phyloP scores from a whole-genome alignment of 1,284 basidiomycete genomes.

The Wolfiporia cocos region DNA sequence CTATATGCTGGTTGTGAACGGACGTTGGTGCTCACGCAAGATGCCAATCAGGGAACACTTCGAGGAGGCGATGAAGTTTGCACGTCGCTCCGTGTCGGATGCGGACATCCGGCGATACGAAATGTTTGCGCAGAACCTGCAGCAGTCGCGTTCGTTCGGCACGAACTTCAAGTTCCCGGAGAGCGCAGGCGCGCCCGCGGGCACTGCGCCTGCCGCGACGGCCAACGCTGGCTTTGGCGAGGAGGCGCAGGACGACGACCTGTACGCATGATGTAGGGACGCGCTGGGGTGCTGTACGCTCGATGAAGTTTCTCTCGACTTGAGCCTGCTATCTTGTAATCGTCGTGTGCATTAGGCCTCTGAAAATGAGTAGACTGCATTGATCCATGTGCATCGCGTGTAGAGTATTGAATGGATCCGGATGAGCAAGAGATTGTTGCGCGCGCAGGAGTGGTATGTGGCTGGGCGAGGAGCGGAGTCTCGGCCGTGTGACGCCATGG shows the following conservation, averaged over 20 bases:
- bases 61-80: slow-evolving; percentile 96
- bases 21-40: too few relatives aligned
- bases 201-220: slow-evolving; percentile 36
- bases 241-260: slow-evolving; percentile 80
- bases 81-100: slow-evolving; percentile 88
- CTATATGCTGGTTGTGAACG: slow-evolving; percentile 1
- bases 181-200: slow-evolving; percentile 41
- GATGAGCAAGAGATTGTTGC: too few relatives aligned
- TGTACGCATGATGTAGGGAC: slow-evolving; percentile 58
- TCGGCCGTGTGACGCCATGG: too few relatives aligned
- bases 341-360: too few relatives aligned
- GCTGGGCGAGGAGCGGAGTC: too few relatives aligned
- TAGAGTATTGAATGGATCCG: too few relatives aligned
- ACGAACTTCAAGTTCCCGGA: slow-evolving; percentile 98
- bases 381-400: too few relatives aligned
- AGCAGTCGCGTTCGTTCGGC: slow-evolving; percentile 85
- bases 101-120: slow-evolving; percentile 94
- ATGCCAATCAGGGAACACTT: slow-evolving; percentile 94
- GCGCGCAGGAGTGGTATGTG: too few relatives aligned
- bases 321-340: too few relatives aligned
- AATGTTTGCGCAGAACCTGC: slow-evolving; percentile 87
- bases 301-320: too few relatives aligned
- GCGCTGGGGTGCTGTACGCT: slow-evolving; percentile 2
- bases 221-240: slow-evolving; percentile 79
- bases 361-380: slow-evolving; percentile 6